phyloP scores from a whole-genome alignment of 2,329 filamentous ascomycete genomes.

The Colletotrichum sp. region DNA sequence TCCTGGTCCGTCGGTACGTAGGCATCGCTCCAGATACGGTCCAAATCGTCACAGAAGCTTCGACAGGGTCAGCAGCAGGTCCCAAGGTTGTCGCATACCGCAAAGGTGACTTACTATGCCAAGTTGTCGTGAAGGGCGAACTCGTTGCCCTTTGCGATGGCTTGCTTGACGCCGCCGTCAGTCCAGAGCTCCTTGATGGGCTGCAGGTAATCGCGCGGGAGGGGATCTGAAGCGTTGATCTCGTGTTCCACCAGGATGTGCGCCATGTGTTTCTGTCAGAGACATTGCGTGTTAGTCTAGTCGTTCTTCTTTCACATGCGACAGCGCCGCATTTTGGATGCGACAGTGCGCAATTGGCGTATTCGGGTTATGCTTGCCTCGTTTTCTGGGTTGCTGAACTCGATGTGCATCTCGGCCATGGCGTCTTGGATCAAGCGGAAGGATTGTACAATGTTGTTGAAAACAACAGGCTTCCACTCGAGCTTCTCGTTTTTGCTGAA shows the following conservation, averaged over 20 bases:
- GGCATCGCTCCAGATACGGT: slow-evolving; percentile 75
- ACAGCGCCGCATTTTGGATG: neutral
- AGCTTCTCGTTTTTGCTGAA: slow-evolving; percentile 90
- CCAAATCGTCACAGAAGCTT: slow-evolving; percentile 84
- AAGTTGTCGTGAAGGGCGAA: slow-evolving; percentile 96
- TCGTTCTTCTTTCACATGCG: neutral
- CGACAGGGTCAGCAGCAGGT: neutral
- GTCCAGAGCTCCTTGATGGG: slow-evolving; percentile 87
- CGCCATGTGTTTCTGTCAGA: slow-evolving; percentile 74
- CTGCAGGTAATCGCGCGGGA: slow-evolving; percentile 78
- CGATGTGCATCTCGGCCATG: slow-evolving; percentile 84
- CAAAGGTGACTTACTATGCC: slow-evolving; percentile 72
- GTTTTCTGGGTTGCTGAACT: slow-evolving; percentile 80
- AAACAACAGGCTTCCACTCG: slow-evolving; percentile 94
- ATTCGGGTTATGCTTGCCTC: slow-evolving; percentile 61
- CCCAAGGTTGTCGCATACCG: neutral
- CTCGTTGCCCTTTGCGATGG: slow-evolving; percentile 94
- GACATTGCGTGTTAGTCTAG: slow-evolving; percentile 27
- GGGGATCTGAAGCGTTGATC: slow-evolving; percentile 79
- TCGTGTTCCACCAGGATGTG: slow-evolving; percentile 82
- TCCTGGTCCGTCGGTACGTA: slow-evolving; percentile 95
- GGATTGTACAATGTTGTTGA: slow-evolving; percentile 91
- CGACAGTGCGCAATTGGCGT: slow-evolving; percentile 21
- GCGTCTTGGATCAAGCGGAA: slow-evolving; percentile 90
- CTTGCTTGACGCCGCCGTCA: slow-evolving; percentile 82